Percentiles rank a stretch among this genome's conserved stretches.
Evolutionary conservation across 2,329 filamentous ascomycete genomes (phyloP).

Genomic region (Cladosporium sp.): DNA sequence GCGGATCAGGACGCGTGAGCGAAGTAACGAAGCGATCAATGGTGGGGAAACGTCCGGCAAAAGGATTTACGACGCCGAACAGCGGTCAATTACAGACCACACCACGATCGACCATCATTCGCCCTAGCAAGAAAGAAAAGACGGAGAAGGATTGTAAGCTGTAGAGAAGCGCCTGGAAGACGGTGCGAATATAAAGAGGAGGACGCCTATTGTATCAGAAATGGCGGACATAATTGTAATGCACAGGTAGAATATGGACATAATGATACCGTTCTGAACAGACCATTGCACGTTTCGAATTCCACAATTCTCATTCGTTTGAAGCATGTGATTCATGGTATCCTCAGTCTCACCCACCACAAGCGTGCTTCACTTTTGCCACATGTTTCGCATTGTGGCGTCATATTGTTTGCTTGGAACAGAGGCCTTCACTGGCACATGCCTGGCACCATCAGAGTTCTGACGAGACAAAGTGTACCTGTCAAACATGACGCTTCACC

Average conservation of each 20-base stretch:
- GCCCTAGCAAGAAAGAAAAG: not conserved
- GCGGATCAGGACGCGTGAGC: not conserved
- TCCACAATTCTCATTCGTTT: not conserved
- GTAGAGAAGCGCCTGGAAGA: not conserved
- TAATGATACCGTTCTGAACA: conserved; percentile 14
- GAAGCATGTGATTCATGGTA: not conserved
- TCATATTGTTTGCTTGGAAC: not conserved
- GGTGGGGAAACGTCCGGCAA: not conserved
- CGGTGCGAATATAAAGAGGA: not conserved
- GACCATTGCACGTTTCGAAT: not conserved
- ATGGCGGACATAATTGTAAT: conserved; percentile 16
- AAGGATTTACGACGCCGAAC: not conserved
- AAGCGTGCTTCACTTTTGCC: not conserved
- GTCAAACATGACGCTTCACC: conserved; percentile 1
- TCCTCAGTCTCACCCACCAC: not conserved
- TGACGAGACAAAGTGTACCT: not conserved
- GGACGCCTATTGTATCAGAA: conserved; percentile 10
- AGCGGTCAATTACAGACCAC: not conserved
- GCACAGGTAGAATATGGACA: conserved; percentile 11
- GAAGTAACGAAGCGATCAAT: not conserved
- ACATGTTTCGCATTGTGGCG: not conserved
- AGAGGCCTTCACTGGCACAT: not conserved
- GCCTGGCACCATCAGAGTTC: not conserved
- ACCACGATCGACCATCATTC: not conserved
- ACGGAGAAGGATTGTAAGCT: conserved; percentile 1